Evolutionary conservation across 2,329 filamentous ascomycete species (phyloP).

Genomic region (Cylindrodendrum hubeiense): DNA sequence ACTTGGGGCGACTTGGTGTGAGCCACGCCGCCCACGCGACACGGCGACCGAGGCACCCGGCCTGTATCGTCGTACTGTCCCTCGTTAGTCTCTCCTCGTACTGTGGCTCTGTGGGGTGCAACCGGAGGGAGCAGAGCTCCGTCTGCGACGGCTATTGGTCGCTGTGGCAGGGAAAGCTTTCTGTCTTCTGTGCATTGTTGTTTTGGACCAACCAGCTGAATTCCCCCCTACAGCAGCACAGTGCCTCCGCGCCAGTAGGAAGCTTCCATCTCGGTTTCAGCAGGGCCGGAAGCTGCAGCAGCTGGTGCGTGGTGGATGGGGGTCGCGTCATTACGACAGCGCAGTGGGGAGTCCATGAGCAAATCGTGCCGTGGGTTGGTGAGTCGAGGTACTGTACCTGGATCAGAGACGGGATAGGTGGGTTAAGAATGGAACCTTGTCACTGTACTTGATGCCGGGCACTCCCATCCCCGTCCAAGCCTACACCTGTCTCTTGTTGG

Average conservation of each 20-base stretch:
- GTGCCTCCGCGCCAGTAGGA: constrained; percentile 27
- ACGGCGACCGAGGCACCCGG: constrained; percentile 32
- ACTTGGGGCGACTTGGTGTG: neutral
- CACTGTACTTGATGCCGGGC: neutral
- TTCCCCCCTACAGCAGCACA: constrained; percentile 19
- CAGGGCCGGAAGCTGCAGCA: constrained; percentile 28
- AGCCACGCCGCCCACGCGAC: constrained; percentile 33
- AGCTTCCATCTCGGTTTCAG: constrained; percentile 39
- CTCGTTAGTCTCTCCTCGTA: constrained; percentile 5
- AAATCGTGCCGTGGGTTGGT: constrained; percentile 2
- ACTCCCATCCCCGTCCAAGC: neutral
- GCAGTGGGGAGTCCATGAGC: constrained; percentile 13
- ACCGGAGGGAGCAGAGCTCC: constrained; percentile 23
- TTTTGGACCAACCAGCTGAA: constrained; percentile 30
- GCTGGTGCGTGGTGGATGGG: constrained; percentile 31
- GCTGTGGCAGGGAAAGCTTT: constrained; percentile 14
- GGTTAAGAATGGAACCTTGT: neutral
- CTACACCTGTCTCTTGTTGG: neutral
- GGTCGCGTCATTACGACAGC: constrained; percentile 36
- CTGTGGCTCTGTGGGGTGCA: constrained; percentile 15
- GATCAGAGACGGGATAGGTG: neutral
- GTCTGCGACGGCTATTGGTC: constrained; percentile 30
- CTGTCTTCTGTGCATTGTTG: constrained; percentile 23
- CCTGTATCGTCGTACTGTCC: constrained; percentile 6
- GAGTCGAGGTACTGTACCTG: constrained; percentile 1